A percentile compares a stretch with the other conserved stretches of the same genome.
phyloP scores from a whole-genome alignment of 2,329 filamentous ascomycete genomes.

The Macroventuria anomochaeta region DNA sequence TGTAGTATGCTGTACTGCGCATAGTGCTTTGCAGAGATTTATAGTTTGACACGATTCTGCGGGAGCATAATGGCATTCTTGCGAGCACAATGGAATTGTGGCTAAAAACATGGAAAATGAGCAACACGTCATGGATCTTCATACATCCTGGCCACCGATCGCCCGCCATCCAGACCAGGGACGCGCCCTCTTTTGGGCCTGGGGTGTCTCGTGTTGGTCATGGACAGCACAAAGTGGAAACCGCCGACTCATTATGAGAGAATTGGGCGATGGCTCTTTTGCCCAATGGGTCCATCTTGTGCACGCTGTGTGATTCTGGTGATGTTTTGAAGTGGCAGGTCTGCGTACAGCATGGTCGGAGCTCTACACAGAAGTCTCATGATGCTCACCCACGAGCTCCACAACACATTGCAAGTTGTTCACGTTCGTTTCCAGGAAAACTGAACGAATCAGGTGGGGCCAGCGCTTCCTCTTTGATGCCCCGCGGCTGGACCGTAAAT shows the following conservation, averaged over 20 bases:
- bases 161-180: conserved; percentile 18
- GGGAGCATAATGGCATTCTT: conserved; percentile 9
- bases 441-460: conserved; percentile 13
- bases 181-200: conserved; percentile 13
- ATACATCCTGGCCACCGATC: conserved; percentile 14
- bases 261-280: neutral
- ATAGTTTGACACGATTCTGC: neutral
- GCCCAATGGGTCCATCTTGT: neutral
- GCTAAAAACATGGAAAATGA: conserved; percentile 19
- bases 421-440: conserved; percentile 9
- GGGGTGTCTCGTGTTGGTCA: conserved; percentile 16
- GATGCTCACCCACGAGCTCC: conserved; percentile 6
- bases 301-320: neutral
- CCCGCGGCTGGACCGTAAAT: conserved; percentile 17
- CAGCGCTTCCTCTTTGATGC: conserved; percentile 13
- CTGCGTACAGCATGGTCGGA: neutral
- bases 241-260: conserved; percentile 2
- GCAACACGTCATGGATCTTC: conserved; percentile 18
- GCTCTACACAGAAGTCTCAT: conserved; percentile 2
- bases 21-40: neutral
- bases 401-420: conserved; percentile 6
- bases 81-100: conserved; percentile 7
- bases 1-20: too few species aligned
- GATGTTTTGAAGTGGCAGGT: neutral
- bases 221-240: conserved; percentile 5